Evolutionary conservation across 2,329 filamentous ascomycete genomes (phyloP), one percentile per base, ranked within the genome.

Genomic region (Epicoccum nigrum): DNA sequence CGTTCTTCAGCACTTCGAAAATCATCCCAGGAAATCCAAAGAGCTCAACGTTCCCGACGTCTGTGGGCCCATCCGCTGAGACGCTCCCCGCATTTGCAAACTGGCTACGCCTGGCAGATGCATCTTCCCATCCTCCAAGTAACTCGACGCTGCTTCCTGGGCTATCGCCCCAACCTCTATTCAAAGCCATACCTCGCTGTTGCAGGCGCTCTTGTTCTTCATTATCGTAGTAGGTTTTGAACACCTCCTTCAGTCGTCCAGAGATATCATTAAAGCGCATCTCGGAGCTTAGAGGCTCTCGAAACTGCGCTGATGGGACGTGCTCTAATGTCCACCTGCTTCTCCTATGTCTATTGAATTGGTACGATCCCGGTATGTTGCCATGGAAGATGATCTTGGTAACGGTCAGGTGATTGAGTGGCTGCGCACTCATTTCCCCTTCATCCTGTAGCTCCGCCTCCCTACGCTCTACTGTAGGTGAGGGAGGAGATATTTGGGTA

Each of bases 1-100:
- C 92, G 68, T 96, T 97, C 84, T 90, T 92, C 72, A 97, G 76
- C 21, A 99, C 93, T 76, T 99, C 94, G 76, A 99, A 97, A 38
- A 97, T 85, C 73, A 97, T 77, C 0, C 94, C 93, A 0, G 94
- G 93, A 67, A 97, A 97, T 1, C 93, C 92, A 76, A 91, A 97
- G 21, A 99, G 75, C 55, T 92, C 93, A 13, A 92, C 96, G 48
- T 87, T 88, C 16, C 84, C 85, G 54, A 87, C 72, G 56, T 86
- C 75, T 63, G 67, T 73, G 73, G 64, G 78, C 75, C 68, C 64
- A 58, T 76, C 68, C 60, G 75, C 65, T 64, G 77, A 62, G 64
- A 64, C 68, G 54, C 72, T 69, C 55, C 63, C 68, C 12, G 65
- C 55, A 49, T 68, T 69, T 6, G 60, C 68, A 56, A 68, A 67